Evolutionary conservation across 2,329 filamentous ascomycete genomes (phyloP).

Genomic region (Diaporthe sp.): DNA sequence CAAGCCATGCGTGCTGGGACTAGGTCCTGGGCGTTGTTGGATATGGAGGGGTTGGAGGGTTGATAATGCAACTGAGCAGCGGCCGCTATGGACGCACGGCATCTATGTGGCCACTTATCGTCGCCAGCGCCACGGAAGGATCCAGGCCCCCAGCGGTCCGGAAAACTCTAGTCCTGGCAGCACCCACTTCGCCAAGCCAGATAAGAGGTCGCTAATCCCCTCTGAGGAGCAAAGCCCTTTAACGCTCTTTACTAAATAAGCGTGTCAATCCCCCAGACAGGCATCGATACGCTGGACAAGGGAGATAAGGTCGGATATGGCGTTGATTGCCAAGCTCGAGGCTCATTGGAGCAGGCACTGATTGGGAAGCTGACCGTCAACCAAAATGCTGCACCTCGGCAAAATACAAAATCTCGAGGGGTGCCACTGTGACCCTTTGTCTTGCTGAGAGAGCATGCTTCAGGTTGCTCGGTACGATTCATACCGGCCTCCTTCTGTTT

Average conservation of each 20-base stretch:
- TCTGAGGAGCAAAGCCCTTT: conserved; percentile 10
- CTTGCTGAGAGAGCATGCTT: not conserved
- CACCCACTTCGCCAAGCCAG: conserved; percentile 27
- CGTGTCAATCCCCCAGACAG: not conserved
- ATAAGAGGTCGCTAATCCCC: conserved; percentile 17
- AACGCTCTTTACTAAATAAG: conserved; percentile 19
- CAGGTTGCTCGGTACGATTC: not conserved
- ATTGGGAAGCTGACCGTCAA: not conserved
- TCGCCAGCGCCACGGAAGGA: not conserved
- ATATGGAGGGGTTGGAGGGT: not conserved
- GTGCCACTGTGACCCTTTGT: not conserved
- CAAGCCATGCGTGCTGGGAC: not conserved
- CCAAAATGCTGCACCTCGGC: not conserved
- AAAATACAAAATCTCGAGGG: conserved; percentile 12
- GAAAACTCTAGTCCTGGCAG: conserved; percentile 11
- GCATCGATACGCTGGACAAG: conserved; percentile 1
- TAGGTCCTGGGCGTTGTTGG: not conserved
- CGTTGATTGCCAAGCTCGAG: conserved; percentile 24
- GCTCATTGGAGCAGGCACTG: conserved; percentile 16
- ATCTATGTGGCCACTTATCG: conserved; percentile 12
- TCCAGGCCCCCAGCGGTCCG: not conserved
- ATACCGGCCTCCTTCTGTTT: conserved; percentile 29
- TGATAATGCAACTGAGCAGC: not conserved
- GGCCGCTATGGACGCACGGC: not conserved
- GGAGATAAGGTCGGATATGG: conserved; percentile 26